Base-by-base conservation (phyloP, 1,284 basidiomycete species). In the Cutaneotrichosporon dermatis region DNA sequence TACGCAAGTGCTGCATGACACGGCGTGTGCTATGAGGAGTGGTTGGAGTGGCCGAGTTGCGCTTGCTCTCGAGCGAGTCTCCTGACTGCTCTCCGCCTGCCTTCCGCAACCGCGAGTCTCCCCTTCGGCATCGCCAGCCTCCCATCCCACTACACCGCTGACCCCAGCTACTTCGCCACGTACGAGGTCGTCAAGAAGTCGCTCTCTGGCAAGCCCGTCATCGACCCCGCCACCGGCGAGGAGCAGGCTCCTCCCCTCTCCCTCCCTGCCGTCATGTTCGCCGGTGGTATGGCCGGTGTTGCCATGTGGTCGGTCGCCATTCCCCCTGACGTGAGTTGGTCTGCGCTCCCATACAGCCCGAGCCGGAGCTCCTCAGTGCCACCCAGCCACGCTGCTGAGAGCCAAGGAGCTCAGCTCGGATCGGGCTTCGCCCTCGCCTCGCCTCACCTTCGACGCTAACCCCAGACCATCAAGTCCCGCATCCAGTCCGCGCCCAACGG, bases 261-360 rank as follows among this genome's bases (percentile, higher is more conserved):
- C 72, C 82, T 99, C 42, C 82, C 88, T 49, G 89, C 90, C 36
- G 86, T 99, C 71, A 88, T 98, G 70, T 72, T 94, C 55, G 92
- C 96, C 48, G 96, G 96, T 71, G 95, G 94, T 63, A 87, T 86
- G 56, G 96, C 96, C 7, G 96, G 96, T 72, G 86, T 99, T 40
- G 92, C 93, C 49, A 99, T 99, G 96, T 97, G 94, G 94, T 83
- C 89, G 39, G 82, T 96, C 67, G 93, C 90, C 37, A 95, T 97
- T 67, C 93, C 93, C 55, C 92, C 93, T 51, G 93, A 97, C 79
- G 92, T 92, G 70, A 65, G 89, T 80, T 9, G 3, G 10, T 12
- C 11, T 48, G 11, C 25, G 34, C 34, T 8, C 54, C 43, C 25
- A 25, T 25, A 25, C 25, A 25, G 25, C 25, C 25, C 25, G 25